Base-by-base conservation (phyloP, 208 protist genomes). In the Angomonas deanei region DNA sequence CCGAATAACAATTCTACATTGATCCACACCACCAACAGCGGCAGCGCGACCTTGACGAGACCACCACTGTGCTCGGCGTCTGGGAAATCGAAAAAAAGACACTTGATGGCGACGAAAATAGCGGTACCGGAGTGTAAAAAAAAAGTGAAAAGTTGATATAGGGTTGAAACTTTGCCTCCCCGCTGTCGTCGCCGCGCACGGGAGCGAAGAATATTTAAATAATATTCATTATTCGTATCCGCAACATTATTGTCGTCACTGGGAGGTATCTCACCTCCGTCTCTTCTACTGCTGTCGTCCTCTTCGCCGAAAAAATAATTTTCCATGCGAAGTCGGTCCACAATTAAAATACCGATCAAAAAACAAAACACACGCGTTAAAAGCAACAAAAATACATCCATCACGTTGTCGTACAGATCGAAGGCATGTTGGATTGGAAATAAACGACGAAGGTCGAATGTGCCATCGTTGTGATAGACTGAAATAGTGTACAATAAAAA, bases 1-100 rank as follows among this genome's bases (percentile, higher is more conserved):
- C 76, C 56, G 10, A 66, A 19, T 55, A 84, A 84, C 13, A 79
- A 60, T 34, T 81, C 79, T 2, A 73, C 47, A 53, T 80, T 81
- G 28, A 79, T 64, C 70, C 71, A 78, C 21, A 81, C 48, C 19
- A 85, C 70, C 0, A 68, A 76, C 21, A 75, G 64, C 11, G 68
- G 68, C 70, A 85, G 75, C 15, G 72, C 64, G 30, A 81, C 48
- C 61, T 75, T 59, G 55, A 75, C 53, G 28, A 68, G 34, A n/a
- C 64, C 67, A 17, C 66, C 19, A 17, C 49, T 50, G 15, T 50
- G 42, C 13, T 50, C 13, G 8, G 42, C 8, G 42, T 50, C 42
- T 1, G 69, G 54, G 61, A 80, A 79, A 10, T 75, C 26, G 55
- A 75, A 82, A 53, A 67, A 71, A 39, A 82, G 71, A 17, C 66